Conservation (phyloP, 352 stramenopile species). For the Phytophthora citricola region DNA sequence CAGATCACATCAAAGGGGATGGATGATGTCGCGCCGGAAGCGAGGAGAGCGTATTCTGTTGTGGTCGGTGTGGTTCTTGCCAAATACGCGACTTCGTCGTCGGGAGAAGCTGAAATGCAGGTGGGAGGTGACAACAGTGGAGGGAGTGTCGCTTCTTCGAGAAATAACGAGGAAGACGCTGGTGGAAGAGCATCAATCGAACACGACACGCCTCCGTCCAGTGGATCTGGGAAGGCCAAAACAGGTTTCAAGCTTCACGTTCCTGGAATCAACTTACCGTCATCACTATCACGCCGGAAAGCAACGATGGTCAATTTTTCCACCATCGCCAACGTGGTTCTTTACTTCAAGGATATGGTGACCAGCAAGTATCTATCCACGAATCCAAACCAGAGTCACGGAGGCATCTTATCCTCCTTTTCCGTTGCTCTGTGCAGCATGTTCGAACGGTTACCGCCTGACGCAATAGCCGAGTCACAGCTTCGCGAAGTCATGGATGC, state of each 20-base stretch:
- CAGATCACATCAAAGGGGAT: conserved; percentile 78
- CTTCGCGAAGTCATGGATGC: conserved; percentile 76
- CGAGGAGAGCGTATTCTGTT: conserved; percentile 62
- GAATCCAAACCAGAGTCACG: conserved; percentile 61
- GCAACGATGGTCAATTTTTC: conserved; percentile 68
- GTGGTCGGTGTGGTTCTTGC: conserved; percentile 82
- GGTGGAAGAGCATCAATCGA: conserved; percentile 35
- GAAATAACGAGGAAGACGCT: conserved; percentile 41
- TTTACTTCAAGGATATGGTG: conserved; percentile 84
- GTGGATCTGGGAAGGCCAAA: conserved; percentile 54
- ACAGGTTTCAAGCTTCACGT: conserved; percentile 81
- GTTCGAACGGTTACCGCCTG: conserved; percentile 73
- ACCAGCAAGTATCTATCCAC: conserved; percentile 64
- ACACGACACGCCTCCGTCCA: conserved; percentile 28
- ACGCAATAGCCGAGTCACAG: conserved; percentile 66
- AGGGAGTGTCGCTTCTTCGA: conserved; percentile 11
- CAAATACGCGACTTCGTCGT: conserved; percentile 66
- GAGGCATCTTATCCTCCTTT: conserved; percentile 74
- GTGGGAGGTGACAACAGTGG: conserved; percentile 18
- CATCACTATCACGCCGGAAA: conserved; percentile 65
- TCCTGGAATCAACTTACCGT: conserved; percentile 60
- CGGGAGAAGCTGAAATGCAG: conserved; percentile 56
- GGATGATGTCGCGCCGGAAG: conserved; percentile 74
- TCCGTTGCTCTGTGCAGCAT: conserved; percentile 79
- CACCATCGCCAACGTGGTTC: conserved; percentile 73